phyloP scores from a whole-genome alignment of 1,139 yeast species.

The Candida sp. region DNA sequence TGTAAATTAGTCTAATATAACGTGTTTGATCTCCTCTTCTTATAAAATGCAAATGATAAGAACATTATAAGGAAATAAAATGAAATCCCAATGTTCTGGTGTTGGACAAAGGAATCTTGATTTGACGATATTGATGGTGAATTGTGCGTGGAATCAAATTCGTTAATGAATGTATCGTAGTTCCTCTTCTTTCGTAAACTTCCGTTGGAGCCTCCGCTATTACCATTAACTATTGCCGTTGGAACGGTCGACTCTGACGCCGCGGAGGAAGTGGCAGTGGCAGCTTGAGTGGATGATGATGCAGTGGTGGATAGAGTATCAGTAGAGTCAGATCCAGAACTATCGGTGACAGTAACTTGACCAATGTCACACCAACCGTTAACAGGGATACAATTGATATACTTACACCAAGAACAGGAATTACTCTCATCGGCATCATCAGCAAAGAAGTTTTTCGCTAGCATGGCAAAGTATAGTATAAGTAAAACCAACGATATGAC shows the following conservation, averaged over 20 bases:
- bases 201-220: conserved; percentile 2
- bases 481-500: conserved; percentile 43
- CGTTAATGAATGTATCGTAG: neutral
- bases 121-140: neutral
- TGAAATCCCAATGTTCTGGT: conserved; percentile 11
- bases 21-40: conserved; percentile 8
- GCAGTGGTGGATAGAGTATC: neutral
- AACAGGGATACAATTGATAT: conserved; percentile 69
- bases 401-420: conserved; percentile 68
- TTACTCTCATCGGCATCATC: conserved; percentile 32
- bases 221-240: conserved; percentile 9
- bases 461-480: conserved; percentile 48
- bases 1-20: neutral
- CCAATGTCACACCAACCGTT: conserved; percentile 73
- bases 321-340: neutral
- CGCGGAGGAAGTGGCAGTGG: neutral
- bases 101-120: conserved; percentile 2
- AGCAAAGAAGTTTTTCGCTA: conserved; percentile 47
- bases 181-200: conserved; percentile 3
- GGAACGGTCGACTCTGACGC: conserved; percentile 7
- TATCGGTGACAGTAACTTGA: conserved; percentile 14
- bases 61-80: conserved; percentile 13
- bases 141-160: neutral
- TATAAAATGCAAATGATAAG: conserved; percentile 12
- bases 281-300: neutral